Base-by-base conservation (phyloP, 1,284 basidiomycete genomes). In the Ceratobasidium sp. region DNA sequence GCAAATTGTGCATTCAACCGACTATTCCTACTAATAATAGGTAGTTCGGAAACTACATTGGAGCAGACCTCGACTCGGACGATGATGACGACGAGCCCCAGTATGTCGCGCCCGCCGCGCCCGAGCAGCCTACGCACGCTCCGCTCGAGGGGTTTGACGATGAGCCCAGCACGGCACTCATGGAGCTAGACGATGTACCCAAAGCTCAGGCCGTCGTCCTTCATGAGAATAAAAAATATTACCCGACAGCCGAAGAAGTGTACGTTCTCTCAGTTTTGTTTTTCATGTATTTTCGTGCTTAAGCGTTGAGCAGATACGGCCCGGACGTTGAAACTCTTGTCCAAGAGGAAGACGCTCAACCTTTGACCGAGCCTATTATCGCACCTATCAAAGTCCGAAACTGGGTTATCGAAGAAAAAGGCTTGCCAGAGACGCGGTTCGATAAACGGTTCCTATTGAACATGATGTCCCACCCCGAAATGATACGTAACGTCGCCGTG, bases 331-430 rank as follows among this genome's bases (percentile, higher is more conserved):
- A 99, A 83, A 93, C 97, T 0, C 83, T 99, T 78, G 97, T 99
- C 1, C 96, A 99, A 80, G 97, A 99, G 81, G 97, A 99, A 83
- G 97, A 99, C 79, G 89, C 93, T 2, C 97, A 99, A 80, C 95
- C 94, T 8, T 86, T 99, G 6, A 88, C 93, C 2, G 95, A 99
- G 79, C 97, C 97, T 43, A 97, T 99, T 76, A 87, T 99, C 74
- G 95, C 95, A 41, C 97, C 97, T 26, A 87, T 99, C 76, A 98
- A 97, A 83, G 89, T 93, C 72, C 87, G 95, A 74, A 94, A 90
- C 85, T 98, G 94, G 90, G 90, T 88, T 0, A 89, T 97, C 10
- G 91, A 96, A 80, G 95, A 97, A 83, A 96, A 94, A 82, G 92
- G 91, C 76, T 90, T 97, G 85, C 96, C 95, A 10, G 89, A 93